Percentiles rank a stretch among this genome's conserved stretches.
Conservation (phyloP, 1,284 basidiomycete genomes). For the Trametes hirsuta region DNA sequence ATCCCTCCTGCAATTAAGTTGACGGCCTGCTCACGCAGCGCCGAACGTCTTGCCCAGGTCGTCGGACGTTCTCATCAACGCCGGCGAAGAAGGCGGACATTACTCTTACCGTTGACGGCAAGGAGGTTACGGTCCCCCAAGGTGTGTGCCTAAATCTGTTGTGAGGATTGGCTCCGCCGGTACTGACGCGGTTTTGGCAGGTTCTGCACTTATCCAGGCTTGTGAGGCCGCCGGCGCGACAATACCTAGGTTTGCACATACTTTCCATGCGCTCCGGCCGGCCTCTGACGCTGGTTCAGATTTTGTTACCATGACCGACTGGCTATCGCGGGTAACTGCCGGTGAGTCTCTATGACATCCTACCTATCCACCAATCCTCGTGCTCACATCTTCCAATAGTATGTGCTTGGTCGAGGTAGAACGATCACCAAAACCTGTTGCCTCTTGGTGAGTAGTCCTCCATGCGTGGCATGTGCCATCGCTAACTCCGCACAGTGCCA, state of each 20-base stretch:
- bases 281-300: conserved; percentile 43
- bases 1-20: background rate
- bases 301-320: conserved; percentile 96
- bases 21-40: background rate
- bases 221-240: conserved; percentile 86
- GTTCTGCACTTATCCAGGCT: conserved; percentile 95
- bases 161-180: background rate
- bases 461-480: background rate
- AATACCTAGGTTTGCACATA: conserved; percentile 66
- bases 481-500: conserved; percentile 61
- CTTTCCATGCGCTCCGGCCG: background rate
- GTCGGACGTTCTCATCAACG: conserved; percentile 66
- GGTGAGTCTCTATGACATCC: conserved; percentile 52
- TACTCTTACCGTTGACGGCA: conserved; percentile 90
- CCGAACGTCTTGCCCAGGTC: conserved; percentile 40
- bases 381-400: conserved; percentile 40
- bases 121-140: conserved; percentile 92
- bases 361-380: background rate
- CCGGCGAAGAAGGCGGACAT: conserved; percentile 75
- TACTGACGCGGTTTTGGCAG: conserved; percentile 43
- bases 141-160: conserved; percentile 49
- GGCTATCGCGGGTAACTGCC: conserved; percentile 94
- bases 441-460: conserved; percentile 64
- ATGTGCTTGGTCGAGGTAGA: conserved; percentile 99
- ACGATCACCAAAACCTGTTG: conserved; percentile 92